Evolutionary conservation across 163 green algal species (phyloP).

Genomic region (Volvox carteri): DNA sequence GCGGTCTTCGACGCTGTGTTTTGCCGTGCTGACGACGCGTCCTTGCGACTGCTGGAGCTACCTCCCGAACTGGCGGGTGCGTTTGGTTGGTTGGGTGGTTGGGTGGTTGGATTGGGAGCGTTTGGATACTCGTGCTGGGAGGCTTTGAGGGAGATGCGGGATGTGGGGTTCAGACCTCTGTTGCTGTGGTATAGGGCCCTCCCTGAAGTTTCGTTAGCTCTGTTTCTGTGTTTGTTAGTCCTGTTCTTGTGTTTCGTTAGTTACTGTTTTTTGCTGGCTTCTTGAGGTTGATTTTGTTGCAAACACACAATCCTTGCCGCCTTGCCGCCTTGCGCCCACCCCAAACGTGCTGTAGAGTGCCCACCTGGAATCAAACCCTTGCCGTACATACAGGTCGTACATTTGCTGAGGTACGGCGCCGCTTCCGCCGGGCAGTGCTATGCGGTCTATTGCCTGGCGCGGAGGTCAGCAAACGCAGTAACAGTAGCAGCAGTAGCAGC

Average conservation of each 20-base stretch:
- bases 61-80: background rate
- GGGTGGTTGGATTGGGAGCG: no score
- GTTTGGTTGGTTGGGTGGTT: no score
- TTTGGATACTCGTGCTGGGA: no score
- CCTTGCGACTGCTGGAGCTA: background rate
- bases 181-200: no score
- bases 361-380: no score
- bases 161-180: no score
- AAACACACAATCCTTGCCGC: no score
- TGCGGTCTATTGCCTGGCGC: constrained; percentile 21
- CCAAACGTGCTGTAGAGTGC: no score
- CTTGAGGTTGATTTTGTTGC: no score
- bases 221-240: background rate
- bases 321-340: no score
- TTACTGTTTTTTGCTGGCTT: background rate
- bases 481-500: background rate
- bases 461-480: background rate
- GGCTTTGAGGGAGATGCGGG: no score
- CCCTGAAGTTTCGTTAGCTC: no score
- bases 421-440: constrained; percentile 19
- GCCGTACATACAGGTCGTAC: constrained; percentile 6
- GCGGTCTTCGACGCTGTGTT: constrained; percentile 43
- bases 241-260: background rate
- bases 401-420: constrained; percentile 6
- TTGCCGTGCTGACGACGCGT: background rate